These are phyloP conservation scores for Fusarium verticillioides DNA, from an alignment of 2,329 filamentous ascomycete species.

Conservation along the genomic window DNA sequence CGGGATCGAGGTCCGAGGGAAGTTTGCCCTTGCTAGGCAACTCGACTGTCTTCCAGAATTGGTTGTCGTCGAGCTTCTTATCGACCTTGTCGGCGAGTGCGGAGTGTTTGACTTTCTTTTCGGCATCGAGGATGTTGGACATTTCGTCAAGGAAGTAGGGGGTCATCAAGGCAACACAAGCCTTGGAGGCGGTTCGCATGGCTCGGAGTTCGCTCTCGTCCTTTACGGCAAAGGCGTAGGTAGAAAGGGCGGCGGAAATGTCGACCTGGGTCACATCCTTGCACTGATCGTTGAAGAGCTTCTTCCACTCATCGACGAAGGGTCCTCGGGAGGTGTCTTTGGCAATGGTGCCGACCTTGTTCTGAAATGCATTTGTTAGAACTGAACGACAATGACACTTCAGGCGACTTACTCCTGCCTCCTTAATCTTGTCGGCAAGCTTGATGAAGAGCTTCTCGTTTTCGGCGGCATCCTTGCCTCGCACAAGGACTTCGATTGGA, in stretches of 20 bases:
- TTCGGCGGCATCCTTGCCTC: constrained; percentile 89
- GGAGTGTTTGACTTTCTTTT: constrained; percentile 96
- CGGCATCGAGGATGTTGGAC: constrained; percentile 93
- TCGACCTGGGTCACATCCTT: constrained; percentile 92
- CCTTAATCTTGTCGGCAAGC: constrained; percentile 87
- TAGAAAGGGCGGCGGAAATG: constrained; percentile 82
- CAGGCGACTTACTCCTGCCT: constrained; percentile 75
- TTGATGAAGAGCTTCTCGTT: constrained; percentile 92
- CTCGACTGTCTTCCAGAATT: constrained; percentile 88
- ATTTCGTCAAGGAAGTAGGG: constrained; percentile 99
- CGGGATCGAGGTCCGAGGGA: constrained; percentile 85
- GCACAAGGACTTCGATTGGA: constrained; percentile 89
- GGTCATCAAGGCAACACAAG: constrained; percentile 93
- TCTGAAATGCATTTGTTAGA: constrained; percentile 59
- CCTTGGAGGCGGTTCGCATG: constrained; percentile 93
- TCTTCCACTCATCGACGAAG: constrained; percentile 97
- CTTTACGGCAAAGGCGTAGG: constrained; percentile 88
- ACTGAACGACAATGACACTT: not conserved
- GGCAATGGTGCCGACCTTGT: constrained; percentile 87
- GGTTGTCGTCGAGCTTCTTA: constrained; percentile 89
- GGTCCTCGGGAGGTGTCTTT: constrained; percentile 89
- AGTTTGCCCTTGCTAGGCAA: constrained; percentile 78
- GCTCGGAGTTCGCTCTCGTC: constrained; percentile 93
- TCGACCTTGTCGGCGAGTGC: constrained; percentile 87
- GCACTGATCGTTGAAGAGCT: constrained; percentile 77